Conservation (phyloP, 495 filamentous ascomycete genomes). For the Podospora anserina region DNA sequence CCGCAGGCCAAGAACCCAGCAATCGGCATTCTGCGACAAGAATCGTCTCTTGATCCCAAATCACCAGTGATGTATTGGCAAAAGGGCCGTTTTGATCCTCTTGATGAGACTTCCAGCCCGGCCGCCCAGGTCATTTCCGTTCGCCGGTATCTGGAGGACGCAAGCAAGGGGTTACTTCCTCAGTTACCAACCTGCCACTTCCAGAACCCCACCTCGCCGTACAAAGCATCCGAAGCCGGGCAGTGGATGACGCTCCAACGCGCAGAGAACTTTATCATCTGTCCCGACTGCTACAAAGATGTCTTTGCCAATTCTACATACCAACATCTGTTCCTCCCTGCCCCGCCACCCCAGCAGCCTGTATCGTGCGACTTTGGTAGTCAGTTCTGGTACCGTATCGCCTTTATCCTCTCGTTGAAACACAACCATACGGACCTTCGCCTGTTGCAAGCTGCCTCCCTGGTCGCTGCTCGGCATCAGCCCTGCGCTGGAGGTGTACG, state of each 20-base stretch:
- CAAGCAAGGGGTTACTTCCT: constrained; percentile 30
- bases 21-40: constrained; percentile 20
- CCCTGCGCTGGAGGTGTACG: constrained; percentile 36
- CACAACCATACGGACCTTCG: constrained; percentile 37
- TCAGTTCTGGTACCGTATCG: constrained; percentile 46
- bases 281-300: constrained; percentile 40
- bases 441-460: constrained; percentile 39
- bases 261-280: constrained; percentile 47
- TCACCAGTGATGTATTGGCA: constrained; percentile 31
- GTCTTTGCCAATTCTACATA: constrained; percentile 41
- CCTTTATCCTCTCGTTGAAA: constrained; percentile 44
- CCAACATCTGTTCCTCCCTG: constrained; percentile 38
- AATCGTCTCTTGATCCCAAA: constrained; percentile 19
- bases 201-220: constrained; percentile 21
- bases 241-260: constrained; percentile 43
- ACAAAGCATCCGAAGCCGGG: constrained; percentile 24
- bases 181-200: constrained; percentile 41
- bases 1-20: constrained; percentile 22
- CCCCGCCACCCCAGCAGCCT: constrained; percentile 36
- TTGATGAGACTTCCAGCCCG: constrained; percentile 14
- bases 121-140: constrained; percentile 27
- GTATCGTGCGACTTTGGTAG: constrained; percentile 46
- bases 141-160: constrained; percentile 38
- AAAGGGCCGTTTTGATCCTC: constrained; percentile 28
- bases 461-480: constrained; percentile 33